Evolutionary conservation across 129 eudicot species (phyloP), one percentile per base, ranked within the genome.

Genomic region (Heracleum sosnowskyi): DNA sequence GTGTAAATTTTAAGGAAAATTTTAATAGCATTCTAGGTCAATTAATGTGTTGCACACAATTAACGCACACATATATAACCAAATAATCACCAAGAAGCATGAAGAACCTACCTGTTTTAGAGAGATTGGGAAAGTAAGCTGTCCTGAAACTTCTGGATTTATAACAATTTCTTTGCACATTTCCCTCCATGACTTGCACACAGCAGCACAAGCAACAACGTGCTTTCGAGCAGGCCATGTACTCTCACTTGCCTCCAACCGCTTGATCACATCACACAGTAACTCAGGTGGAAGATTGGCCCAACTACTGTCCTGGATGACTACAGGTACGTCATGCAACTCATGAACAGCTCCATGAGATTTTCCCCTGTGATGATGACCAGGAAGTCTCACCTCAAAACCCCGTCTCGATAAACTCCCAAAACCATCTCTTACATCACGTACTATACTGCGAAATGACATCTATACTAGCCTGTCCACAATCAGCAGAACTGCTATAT

Each of bases 151-250:
- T 78, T 93, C 98, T 2, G 90, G 97, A 55, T 75, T 75, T 74
- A 36, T 80, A 78, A 93, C 98, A 66, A 93, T 88, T 88, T 93
- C 98, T 62, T 85, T 89, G 77, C 98, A 93, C 98, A 93, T 91
- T 49, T 88, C 90, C 79, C 98, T 89, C 98, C 98, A 93, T 12
- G 97, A 91, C 70, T 90, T 80, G 82, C 98, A 93, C 74, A 93
- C 98, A 24, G 97, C 85, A 8, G 97, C 96, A 88, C 97, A 93
- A 0, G 97, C 97, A 76, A 93, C 98, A 12, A 93, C 96, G 75
- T 93, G 89, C 80, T 85, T 91, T 51, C 97, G 83, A 72, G 91
- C 88, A 51, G 98, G 97, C 98, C 98, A 93, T 12, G 88, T 82
- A 69, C 86, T 89, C 85, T 91, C 97, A 79, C 97, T 91, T 62